These are phyloP conservation scores for Ceratopteris richardii DNA, from an alignment of 75 land plant species.

Conservation along the genomic window DNA sequence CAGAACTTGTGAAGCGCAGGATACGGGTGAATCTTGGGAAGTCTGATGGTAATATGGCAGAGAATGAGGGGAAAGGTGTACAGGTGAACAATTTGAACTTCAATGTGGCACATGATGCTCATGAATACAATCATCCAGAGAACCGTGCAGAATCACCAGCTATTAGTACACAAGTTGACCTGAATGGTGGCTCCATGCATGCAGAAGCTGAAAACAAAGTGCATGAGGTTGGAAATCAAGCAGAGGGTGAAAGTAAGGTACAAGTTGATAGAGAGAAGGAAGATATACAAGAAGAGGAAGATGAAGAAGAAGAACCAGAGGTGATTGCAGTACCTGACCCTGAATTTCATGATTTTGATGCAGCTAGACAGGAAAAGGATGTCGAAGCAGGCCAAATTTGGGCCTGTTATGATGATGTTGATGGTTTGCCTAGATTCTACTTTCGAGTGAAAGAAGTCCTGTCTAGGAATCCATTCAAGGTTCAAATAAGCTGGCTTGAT, in stretches of 20 bases:
- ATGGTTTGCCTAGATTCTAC: conserved; percentile 93
- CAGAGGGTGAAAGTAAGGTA: background rate
- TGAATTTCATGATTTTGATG: conserved; percentile 77
- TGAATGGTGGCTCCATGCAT: background rate
- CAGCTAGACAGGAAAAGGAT: conserved; percentile 25
- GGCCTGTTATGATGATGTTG: conserved; percentile 75
- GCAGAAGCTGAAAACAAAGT: conserved; percentile 1
- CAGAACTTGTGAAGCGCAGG: background rate
- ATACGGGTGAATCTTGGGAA: background rate
- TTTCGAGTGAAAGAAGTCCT: conserved; percentile 37
- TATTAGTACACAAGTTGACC: too few relatives aligned
- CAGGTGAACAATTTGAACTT: conserved; percentile 39
- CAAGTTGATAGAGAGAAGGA: conserved; percentile 5
- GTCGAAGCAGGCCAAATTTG: conserved; percentile 62
- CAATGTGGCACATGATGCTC: conserved; percentile 30
- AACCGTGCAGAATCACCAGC: background rate
- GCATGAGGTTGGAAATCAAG: conserved; percentile 1
- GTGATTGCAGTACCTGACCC: conserved; percentile 50
- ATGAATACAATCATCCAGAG: background rate
- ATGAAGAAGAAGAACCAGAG: background rate
- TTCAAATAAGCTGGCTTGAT: conserved; percentile 55
- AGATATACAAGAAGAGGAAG: background rate
- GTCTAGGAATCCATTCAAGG: conserved; percentile 32
- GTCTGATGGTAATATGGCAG: background rate
- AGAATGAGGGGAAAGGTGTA: conserved; percentile 37